A percentile compares a stretch with the other conserved stretches of the same genome.
Evolutionary conservation across 257 asterid genomes (phyloP).

Genomic region (Paulownia fortunei): DNA sequence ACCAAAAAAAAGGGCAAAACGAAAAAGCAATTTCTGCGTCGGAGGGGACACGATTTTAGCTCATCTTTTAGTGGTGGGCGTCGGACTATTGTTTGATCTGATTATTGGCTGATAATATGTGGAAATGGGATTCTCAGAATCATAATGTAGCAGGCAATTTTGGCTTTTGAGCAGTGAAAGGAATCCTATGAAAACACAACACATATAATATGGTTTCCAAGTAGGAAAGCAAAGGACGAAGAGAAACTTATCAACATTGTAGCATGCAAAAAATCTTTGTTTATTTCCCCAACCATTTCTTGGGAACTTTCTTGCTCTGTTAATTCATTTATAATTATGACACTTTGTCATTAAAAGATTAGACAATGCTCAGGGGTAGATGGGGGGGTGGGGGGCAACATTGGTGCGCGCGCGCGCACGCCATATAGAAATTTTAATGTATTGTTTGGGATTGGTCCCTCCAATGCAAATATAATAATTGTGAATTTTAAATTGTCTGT

Average conservation of each 20-base stretch:
- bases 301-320: neutral
- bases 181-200: conserved; percentile 26
- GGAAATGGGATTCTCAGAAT: conserved; percentile 13
- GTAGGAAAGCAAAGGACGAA: conserved; percentile 36
- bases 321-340: neutral
- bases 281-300: neutral
- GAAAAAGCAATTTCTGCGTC: neutral
- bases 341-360: neutral
- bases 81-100: neutral
- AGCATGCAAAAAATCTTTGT: conserved; percentile 28
- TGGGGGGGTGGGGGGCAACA: too few relatives aligned
- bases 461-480: too few relatives aligned
- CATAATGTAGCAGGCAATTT: neutral
- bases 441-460: neutral
- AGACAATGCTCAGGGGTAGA: neutral
- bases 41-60: conserved; percentile 20
- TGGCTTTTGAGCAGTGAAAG: conserved; percentile 1
- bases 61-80: conserved; percentile 32
- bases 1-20: neutral
- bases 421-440: too few relatives aligned
- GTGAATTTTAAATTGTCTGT: too few relatives aligned
- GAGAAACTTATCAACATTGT: conserved; percentile 35
- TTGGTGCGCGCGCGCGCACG: too few relatives aligned
- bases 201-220: conserved; percentile 37
- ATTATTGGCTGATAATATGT: conserved; percentile 24